phyloP scores from a whole-genome alignment of 805 yeast species.

The Candida vartiovaarae region DNA sequence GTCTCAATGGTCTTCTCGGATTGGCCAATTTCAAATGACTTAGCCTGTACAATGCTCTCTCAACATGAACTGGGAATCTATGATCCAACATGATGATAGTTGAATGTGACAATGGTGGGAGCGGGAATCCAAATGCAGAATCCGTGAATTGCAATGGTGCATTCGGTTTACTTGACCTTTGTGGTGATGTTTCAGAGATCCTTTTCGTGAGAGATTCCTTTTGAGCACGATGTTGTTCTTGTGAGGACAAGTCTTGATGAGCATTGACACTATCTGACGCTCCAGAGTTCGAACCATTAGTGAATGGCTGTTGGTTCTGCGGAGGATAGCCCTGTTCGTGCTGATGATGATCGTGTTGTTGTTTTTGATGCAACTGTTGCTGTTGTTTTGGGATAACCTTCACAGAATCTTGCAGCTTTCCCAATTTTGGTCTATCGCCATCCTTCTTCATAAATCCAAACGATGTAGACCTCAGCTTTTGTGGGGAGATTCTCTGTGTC shows the following conservation, averaged over 20 bases:
- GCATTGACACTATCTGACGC: no score
- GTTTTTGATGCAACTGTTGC: background rate
- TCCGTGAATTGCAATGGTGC: slow-evolving; percentile 59
- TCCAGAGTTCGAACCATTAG: no score
- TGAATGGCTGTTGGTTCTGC: no score
- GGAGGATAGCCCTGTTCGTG: no score
- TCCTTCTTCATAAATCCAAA: slow-evolving; percentile 8
- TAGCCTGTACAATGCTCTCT: slow-evolving; percentile 87
- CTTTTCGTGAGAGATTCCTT: slow-evolving; percentile 17
- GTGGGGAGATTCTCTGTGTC: slow-evolving; percentile 2
- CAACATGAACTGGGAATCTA: slow-evolving; percentile 90
- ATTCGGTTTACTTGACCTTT: slow-evolving; percentile 38
- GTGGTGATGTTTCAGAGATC: slow-evolving; percentile 22
- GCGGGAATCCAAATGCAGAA: slow-evolving; percentile 82
- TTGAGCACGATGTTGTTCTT: slow-evolving; percentile 16
- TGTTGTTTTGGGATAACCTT: slow-evolving; percentile 9
- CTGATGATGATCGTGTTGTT: background rate
- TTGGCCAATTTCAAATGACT: slow-evolving; percentile 93
- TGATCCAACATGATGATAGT: slow-evolving; percentile 77
- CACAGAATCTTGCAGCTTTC: slow-evolving; percentile 15
- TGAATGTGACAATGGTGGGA: slow-evolving; percentile 73
- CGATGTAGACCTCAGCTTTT: slow-evolving; percentile 7
- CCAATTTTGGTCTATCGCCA: slow-evolving; percentile 2
- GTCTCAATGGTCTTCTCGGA: slow-evolving; percentile 83
- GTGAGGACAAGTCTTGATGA: background rate